Evolutionary conservation across 805 yeast species (phyloP), one percentile per base, ranked within the genome.

Genomic region (Yamadazyma laniorum): DNA sequence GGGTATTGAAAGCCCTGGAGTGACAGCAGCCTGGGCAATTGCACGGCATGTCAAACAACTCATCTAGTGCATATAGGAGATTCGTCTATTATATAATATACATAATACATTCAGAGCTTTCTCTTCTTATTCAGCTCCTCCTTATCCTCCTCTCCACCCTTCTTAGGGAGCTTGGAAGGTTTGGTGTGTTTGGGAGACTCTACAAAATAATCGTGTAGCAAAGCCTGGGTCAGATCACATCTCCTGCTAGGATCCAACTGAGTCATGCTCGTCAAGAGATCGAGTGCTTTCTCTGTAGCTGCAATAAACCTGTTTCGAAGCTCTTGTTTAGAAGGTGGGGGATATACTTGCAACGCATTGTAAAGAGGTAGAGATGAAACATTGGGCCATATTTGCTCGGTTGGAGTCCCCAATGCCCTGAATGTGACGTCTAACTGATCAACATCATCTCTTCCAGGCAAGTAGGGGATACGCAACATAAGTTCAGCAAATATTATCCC

Each of bases 341-440:
- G 96, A 55, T 85, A 90, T 18, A 80, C 75, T 29, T 78, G 77
- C 45, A 85, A 64, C 25, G 86, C 78, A 51, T 83, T 79, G 56
- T 86, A 93, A 18, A 78, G 70, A 0, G 96, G 93, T 35, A 93
- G 71, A 42, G 76, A 70, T 1, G 90, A 76, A 2, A 91, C 95
- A 33, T 88, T 85, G 0, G 95, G 95, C 99, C 99, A 93, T 2
- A 70, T 79, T 22, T 74, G 79, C 48, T 90, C 96, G 0, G 95
- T 85, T 4, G 99, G 99, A 0, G 99, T 90, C 0, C 99, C 99
- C 42, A 91, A 64, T 0, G 98, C 99, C 53, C 86, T 79, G 58
- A 93, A 91, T 0, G 98, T 93, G n/a, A 89, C 85, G 34, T 85
- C 95, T 27, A 90, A 62, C 58, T 93, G 99, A 55, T 90, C 96